These are phyloP conservation scores for Fusarium sp. DNA, from an alignment of 2,329 filamentous ascomycete species.

Conservation along the genomic window DNA sequence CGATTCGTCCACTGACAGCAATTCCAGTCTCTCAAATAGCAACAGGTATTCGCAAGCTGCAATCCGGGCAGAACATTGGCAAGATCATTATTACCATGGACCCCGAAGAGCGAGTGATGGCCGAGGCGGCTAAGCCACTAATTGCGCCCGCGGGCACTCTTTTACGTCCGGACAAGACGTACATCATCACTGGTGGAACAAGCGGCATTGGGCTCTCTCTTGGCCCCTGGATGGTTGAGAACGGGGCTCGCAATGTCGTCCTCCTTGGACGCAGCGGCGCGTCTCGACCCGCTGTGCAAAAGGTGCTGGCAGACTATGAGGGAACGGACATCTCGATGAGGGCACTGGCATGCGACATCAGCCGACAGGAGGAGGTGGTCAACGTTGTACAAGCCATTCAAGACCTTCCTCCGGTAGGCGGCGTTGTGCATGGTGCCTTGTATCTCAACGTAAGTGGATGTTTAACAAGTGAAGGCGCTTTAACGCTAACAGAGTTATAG, in stretches of 20 bases:
- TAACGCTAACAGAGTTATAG: too few relatives aligned
- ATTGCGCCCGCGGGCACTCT: neutral
- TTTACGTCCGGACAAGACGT: neutral
- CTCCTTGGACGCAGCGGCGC: neutral
- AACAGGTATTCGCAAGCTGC: too few relatives aligned
- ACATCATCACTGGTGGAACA: conserved; percentile 8
- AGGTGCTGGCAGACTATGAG: too few relatives aligned
- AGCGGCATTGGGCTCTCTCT: conserved; percentile 6
- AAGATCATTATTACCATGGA: neutral
- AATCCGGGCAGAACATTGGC: too few relatives aligned
- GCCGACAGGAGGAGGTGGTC: too few relatives aligned
- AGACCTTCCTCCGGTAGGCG: conserved; percentile 4
- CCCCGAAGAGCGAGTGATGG: neutral
- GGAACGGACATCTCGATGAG: too few relatives aligned
- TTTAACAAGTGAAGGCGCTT: too few relatives aligned
- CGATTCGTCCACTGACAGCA: too few relatives aligned
- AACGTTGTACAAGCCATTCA: too few relatives aligned
- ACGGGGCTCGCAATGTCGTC: neutral
- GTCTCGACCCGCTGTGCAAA: neutral
- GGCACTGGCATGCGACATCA: too few relatives aligned
- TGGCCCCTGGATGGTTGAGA: neutral
- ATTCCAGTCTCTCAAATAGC: too few relatives aligned
- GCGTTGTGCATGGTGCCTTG: conserved; percentile 1
- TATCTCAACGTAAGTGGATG: neutral
- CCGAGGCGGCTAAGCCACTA: neutral